These are phyloP conservation scores for Persicaria tinctoria DNA, from an alignment of 148 eudicot genomes.

Conservation along the genomic window DNA sequence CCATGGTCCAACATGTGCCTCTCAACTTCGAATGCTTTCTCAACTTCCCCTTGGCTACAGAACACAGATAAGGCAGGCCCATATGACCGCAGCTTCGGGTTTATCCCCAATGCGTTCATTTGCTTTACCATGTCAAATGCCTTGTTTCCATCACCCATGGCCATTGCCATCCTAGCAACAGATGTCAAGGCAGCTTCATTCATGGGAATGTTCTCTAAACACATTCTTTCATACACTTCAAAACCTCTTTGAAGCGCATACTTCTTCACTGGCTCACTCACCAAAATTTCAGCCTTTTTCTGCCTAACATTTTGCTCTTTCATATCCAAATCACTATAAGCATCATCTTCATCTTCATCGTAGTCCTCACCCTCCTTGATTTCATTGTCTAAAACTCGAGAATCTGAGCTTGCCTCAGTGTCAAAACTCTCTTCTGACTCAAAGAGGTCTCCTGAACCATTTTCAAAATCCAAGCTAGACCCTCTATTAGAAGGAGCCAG, in stretches of 20 bases:
- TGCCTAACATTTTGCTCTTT: slow-evolving; percentile 22
- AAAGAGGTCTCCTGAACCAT: too few species aligned
- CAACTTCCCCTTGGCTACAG: slow-evolving; percentile 47
- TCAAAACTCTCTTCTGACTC: background rate
- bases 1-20: slow-evolving; percentile 76
- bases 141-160: slow-evolving; percentile 76
- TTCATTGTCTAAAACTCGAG: background rate
- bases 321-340: slow-evolving; percentile 14
- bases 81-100: slow-evolving; percentile 72
- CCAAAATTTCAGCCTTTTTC: slow-evolving; percentile 34
- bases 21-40: slow-evolving; percentile 73
- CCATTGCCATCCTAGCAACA: slow-evolving; percentile 82
- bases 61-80: slow-evolving; percentile 73
- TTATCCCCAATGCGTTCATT: slow-evolving; percentile 63
- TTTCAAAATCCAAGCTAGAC: background rate
- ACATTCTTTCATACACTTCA: slow-evolving; percentile 64
- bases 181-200: slow-evolving; percentile 87
- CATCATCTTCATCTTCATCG: slow-evolving; percentile 18
- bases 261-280: slow-evolving; percentile 51
- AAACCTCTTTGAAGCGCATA: slow-evolving; percentile 64
- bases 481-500: slow-evolving; percentile 13
- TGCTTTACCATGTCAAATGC: slow-evolving; percentile 75
- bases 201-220: slow-evolving; percentile 50
- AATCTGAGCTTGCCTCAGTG: background rate
- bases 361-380: slow-evolving; percentile 9